phyloP scores from a whole-genome alignment of 2,329 filamentous ascomycete species.

The Graphilbum fragrans region DNA sequence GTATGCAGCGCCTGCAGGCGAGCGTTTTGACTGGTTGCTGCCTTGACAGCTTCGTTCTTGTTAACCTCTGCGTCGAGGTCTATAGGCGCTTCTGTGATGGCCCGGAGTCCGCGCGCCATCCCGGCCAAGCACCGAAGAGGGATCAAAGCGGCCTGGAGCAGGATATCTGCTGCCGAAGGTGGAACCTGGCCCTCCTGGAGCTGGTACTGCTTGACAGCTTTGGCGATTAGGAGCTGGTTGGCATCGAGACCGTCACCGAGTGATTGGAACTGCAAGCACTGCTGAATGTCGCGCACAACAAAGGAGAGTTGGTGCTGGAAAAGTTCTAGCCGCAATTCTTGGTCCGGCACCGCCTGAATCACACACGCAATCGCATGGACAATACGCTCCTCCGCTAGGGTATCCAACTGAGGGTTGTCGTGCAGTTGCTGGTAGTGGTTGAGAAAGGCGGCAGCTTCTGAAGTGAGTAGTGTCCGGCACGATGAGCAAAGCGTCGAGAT shows the following conservation, averaged over 20 bases:
- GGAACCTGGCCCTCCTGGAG: not conserved
- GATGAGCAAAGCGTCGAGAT: constrained; percentile 65
- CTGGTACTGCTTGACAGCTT: constrained; percentile 14
- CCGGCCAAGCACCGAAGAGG: constrained; percentile 56
- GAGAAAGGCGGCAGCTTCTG: constrained; percentile 57
- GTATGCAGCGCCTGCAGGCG: constrained; percentile 25
- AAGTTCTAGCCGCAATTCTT: constrained; percentile 38
- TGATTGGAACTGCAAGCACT: constrained; percentile 23
- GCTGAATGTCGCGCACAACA: constrained; percentile 49
- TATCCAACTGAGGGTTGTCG: constrained; percentile 48
- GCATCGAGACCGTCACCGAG: constrained; percentile 10
- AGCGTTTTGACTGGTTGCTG: constrained; percentile 7
- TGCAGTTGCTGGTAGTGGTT: constrained; percentile 57
- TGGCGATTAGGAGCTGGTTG: constrained; percentile 8
- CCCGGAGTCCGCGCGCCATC: constrained; percentile 62
- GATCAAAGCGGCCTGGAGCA: constrained; percentile 36
- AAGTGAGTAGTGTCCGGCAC: constrained; percentile 56
- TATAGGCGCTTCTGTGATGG: constrained; percentile 49
- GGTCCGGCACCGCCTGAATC: constrained; percentile 56
- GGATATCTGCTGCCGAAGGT: constrained; percentile 25
- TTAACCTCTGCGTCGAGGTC: constrained; percentile 42
- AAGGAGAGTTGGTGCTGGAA: constrained; percentile 48
- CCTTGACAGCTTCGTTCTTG: not conserved
- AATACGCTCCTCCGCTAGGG: constrained; percentile 59
- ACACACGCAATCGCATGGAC: constrained; percentile 64